Conservation (phyloP, 192 early-diverging fungal species). For the Rhizophagus prolifer region DNA sequence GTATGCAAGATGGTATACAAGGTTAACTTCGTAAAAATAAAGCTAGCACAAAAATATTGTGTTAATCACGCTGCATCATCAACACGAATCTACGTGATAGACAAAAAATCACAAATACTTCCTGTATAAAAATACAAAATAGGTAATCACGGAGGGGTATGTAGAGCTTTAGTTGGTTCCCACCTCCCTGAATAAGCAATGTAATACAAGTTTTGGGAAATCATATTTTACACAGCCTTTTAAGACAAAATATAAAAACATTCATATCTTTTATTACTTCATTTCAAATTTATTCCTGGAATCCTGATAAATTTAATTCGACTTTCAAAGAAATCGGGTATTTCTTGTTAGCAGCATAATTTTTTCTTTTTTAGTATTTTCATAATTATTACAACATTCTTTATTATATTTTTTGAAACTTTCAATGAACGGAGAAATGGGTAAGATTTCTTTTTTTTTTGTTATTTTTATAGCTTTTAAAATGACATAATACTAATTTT, state of each 20-base stretch:
- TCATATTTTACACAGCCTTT: background rate
- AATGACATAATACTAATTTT: background rate
- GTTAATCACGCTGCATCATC: background rate
- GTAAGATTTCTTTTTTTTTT: background rate
- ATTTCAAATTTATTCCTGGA: too few relatives aligned
- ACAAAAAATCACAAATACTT: too few relatives aligned
- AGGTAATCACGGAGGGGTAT: background rate
- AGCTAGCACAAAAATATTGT: too few relatives aligned
- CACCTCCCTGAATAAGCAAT: background rate
- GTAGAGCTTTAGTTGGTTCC: constrained; percentile 1
- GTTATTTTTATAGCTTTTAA: background rate
- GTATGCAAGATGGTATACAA: background rate
- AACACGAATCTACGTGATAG: background rate
- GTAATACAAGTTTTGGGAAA: background rate
- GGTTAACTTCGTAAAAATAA: background rate
- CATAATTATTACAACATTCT: background rate
- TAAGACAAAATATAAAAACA: too few relatives aligned
- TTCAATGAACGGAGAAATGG: background rate
- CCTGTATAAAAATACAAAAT: background rate
- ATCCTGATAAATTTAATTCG: too few relatives aligned
- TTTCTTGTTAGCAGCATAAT: too few relatives aligned
- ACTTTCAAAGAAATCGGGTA: too few relatives aligned
- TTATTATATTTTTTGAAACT: background rate
- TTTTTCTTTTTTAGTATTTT: background rate
- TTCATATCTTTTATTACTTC: too few relatives aligned